Percentiles rank a stretch among this genome's conserved stretches.
phyloP scores from a whole-genome alignment of 208 protist genomes.

The Trypanosoma caninum region DNA sequence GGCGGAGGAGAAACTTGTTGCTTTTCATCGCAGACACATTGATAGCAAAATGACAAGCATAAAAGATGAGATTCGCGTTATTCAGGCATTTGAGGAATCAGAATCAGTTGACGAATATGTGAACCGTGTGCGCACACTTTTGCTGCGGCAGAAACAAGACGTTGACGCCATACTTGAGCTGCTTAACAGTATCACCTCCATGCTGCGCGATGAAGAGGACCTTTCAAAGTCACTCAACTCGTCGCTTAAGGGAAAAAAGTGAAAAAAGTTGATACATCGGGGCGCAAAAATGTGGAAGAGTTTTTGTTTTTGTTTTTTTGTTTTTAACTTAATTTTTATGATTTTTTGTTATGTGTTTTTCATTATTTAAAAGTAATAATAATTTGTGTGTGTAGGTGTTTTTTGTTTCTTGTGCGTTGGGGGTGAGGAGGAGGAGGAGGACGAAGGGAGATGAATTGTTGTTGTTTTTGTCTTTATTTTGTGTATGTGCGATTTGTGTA shows the following conservation, averaged over 20 bases:
- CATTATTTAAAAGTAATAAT: too few species aligned
- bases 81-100: slow-evolving; percentile 89
- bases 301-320: too few species aligned
- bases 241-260: slow-evolving; percentile 32
- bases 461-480: neutral
- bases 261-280: too few species aligned
- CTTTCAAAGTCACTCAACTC: slow-evolving; percentile 79
- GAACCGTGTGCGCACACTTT: slow-evolving; percentile 52
- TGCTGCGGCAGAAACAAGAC: slow-evolving; percentile 72
- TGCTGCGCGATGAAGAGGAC: slow-evolving; percentile 88
- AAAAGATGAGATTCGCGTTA: slow-evolving; percentile 90
- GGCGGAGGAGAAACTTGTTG: slow-evolving; percentile 93
- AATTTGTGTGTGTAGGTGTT: too few species aligned
- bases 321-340: too few species aligned
- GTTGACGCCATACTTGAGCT: slow-evolving; percentile 73
- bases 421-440: too few species aligned
- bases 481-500: too few species aligned
- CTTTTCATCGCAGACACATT: slow-evolving; percentile 90
- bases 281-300: too few species aligned
- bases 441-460: neutral
- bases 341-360: too few species aligned
- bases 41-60: slow-evolving; percentile 93
- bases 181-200: slow-evolving; percentile 65
- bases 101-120: slow-evolving; percentile 92
- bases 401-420: too few species aligned